Percentiles rank a stretch among this genome's conserved stretches.
Conservation (phyloP, 169 alveolate genomes). For the Plasmodium fragile region DNA sequence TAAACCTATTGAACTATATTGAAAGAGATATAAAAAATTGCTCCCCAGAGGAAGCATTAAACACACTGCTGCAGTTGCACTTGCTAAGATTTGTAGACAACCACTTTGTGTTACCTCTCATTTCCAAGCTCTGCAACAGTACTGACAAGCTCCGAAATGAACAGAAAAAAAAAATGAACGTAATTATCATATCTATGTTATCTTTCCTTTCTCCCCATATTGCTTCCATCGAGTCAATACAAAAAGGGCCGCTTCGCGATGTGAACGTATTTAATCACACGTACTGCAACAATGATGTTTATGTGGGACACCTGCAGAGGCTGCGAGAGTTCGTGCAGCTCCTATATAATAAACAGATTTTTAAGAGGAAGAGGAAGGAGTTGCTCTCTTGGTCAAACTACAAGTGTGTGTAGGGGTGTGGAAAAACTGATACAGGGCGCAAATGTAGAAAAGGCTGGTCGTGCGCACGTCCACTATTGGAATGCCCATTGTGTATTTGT, state of each 20-base stretch:
- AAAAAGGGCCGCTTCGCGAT: neutral
- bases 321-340: constrained; percentile 35
- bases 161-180: constrained; percentile 65
- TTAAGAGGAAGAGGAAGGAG: constrained; percentile 69
- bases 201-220: constrained; percentile 43
- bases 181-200: constrained; percentile 17
- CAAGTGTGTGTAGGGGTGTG: neutral
- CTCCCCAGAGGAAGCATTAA: constrained; percentile 48
- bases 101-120: constrained; percentile 30
- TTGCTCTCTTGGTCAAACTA: constrained; percentile 71
- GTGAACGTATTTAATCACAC: constrained; percentile 59
- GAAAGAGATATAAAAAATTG: constrained; percentile 54
- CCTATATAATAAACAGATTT: constrained; percentile 39
- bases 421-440: neutral
- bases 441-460: neutral
- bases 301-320: constrained; percentile 46
- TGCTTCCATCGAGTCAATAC: neutral
- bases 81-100: constrained; percentile 53
- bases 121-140: constrained; percentile 61
- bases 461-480: neutral
- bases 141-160: constrained; percentile 63
- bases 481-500: neutral
- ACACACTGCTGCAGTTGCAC: constrained; percentile 45
- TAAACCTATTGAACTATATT: constrained; percentile 55
- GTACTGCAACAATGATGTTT: constrained; percentile 56